phyloP scores from a whole-genome alignment of 805 yeast genomes.

The Blastobotrys americana region DNA sequence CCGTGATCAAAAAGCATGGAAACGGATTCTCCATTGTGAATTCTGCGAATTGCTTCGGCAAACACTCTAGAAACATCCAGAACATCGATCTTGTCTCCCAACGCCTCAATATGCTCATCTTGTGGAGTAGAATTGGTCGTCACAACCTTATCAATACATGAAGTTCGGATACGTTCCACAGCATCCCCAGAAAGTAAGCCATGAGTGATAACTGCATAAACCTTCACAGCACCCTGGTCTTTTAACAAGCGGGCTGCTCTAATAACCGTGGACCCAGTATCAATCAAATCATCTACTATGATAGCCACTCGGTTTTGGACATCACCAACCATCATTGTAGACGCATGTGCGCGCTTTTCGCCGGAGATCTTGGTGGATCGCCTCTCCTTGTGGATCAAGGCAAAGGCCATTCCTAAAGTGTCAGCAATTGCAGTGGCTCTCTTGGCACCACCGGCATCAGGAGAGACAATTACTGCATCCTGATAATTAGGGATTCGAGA shows the following conservation, averaged over 20 bases:
- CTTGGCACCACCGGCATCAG: constrained; percentile 99
- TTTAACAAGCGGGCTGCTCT: constrained; percentile 87
- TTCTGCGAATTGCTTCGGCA: constrained; percentile 92
- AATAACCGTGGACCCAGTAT: constrained; percentile 85
- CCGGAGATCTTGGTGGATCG: constrained; percentile 34
- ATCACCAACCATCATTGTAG: constrained; percentile 95
- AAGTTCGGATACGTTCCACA: constrained; percentile 53
- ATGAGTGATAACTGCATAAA: constrained; percentile 84
- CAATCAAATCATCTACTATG: constrained; percentile 88
- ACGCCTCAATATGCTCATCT: constrained; percentile 41
- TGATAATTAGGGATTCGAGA: constrained; percentile 70
- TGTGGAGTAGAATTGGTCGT: constrained; percentile 94
- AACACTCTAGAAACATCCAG: constrained; percentile 82
- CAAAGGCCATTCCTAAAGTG: constrained; percentile 78
- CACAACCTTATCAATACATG: constrained; percentile 73
- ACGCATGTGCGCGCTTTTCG: constrained; percentile 42
- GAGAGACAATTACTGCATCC: constrained; percentile 88
- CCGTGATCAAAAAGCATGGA: constrained; percentile 86
- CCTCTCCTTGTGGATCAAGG: constrained; percentile 91
- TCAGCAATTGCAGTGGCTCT: constrained; percentile 94
- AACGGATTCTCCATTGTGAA: constrained; percentile 94
- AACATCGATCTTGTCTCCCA: constrained; percentile 64
- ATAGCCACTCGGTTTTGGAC: constrained; percentile 81
- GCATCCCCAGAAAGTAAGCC: constrained; percentile 94
- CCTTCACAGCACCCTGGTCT: constrained; percentile 85